Evolutionary conservation across 2,329 filamentous ascomycete genomes (phyloP), one percentile per base, ranked within the genome.

Genomic region (Calonectria pseudoreteaudii): DNA sequence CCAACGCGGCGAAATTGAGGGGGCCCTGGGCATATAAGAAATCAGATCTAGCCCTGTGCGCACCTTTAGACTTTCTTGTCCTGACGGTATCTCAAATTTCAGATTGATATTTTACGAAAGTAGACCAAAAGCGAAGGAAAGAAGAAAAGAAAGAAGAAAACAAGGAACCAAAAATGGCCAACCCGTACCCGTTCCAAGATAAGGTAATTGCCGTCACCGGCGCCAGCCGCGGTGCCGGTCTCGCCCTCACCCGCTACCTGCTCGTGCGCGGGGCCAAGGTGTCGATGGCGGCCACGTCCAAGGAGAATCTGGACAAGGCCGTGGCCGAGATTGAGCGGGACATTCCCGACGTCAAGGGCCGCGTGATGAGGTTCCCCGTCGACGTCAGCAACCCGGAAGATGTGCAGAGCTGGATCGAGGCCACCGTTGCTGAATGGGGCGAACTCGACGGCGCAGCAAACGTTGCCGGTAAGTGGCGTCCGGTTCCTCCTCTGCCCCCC

Each of bases 121-220:
- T 47, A 47, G 44, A 47, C n/a, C n/a, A n/a, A n/a, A n/a, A n/a
- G n/a, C 44, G 44, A 23, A 47, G 4, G 20, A 16, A 23, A 38
- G 23, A 31, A 7, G 18, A 47, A 52, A 44, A 16, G 23, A 16
- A 34, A 38, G n/a, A 41, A 31, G 14, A n/a, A 36, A 34, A 26
- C 47, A 77, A 41, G 16, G 6, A 18, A 41, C 1, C 38, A 18
- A 41, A 56, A 47, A 80, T 80, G 78, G 78, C 79, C 49, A 73
- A 71, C 74, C 78, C 68, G 3, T 80, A 78, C 30, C 79, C 77
- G 20, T 80, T 80, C 36, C 60, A 77, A 62, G 75, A 78, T 11
- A 93, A 94, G 81, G 91, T 90, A 31, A 89, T 94, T 76, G 90
- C 93, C 71, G 87, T 95, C 30, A 91, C 90, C 4, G 90, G 90